Evolutionary conservation across 2,329 filamentous ascomycete species (phyloP).

Genomic region (Penicillium hordei): DNA sequence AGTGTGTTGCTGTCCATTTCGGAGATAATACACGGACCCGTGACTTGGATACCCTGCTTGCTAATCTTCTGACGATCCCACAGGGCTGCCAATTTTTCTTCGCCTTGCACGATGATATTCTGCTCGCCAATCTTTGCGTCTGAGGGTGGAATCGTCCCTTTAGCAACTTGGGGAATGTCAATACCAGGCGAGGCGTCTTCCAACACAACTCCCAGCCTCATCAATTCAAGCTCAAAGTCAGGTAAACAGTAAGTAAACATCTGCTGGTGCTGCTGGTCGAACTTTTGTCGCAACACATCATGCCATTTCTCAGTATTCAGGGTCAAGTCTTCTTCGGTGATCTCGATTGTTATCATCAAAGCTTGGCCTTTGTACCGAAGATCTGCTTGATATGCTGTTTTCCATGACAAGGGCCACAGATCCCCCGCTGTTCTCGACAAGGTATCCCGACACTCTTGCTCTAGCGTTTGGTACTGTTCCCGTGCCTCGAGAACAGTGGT

Average conservation of each 20-base stretch:
- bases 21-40: conserved; percentile 49
- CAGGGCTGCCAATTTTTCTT: conserved; percentile 43
- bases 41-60: conserved; percentile 42
- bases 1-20: conserved; percentile 56
- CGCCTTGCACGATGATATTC: conserved; percentile 43
- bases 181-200: conserved; percentile 46
- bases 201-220: conserved; percentile 48
- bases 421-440: conserved; percentile 41
- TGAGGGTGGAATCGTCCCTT: conserved; percentile 34
- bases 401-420: conserved; percentile 30
- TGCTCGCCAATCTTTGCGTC: conserved; percentile 42
- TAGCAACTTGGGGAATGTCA: conserved; percentile 37
- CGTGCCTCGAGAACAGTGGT: conserved; percentile 38
- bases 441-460: conserved; percentile 38
- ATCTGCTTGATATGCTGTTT: conserved; percentile 45
- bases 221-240: conserved; percentile 49
- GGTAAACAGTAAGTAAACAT: conserved; percentile 49
- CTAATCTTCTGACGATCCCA: conserved; percentile 48
- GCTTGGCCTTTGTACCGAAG: conserved; percentile 52
- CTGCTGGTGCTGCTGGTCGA: conserved; percentile 46
- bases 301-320: conserved; percentile 32
- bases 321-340: conserved; percentile 38
- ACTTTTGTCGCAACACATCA: conserved; percentile 38
- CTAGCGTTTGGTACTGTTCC: conserved; percentile 36
- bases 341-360: conserved; percentile 37